Conservation (phyloP, 768 basidiomycete genomes). For the Russula abietina region DNA sequence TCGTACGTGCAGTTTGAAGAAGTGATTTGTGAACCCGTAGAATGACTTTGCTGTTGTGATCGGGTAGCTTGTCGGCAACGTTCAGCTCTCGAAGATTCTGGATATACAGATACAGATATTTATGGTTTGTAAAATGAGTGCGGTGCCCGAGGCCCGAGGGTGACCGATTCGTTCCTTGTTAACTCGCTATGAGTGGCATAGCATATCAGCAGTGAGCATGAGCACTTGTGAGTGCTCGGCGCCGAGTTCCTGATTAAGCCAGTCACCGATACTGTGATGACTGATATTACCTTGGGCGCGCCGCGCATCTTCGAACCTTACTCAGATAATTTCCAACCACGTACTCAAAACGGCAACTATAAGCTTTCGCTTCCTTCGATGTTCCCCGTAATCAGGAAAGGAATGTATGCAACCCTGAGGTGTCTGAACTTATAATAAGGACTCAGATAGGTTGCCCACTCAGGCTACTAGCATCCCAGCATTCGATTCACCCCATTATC, state of each 20-base stretch:
- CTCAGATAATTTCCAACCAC: not conserved
- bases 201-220: too few relatives aligned
- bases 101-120: not conserved
- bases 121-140: not conserved
- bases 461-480: not conserved
- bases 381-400: not conserved
- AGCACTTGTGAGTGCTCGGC: too few relatives aligned
- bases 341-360: not conserved
- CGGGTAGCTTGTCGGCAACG: not conserved
- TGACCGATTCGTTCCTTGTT: not conserved
- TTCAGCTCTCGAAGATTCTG: not conserved
- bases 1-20: not conserved
- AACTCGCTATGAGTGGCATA: too few relatives aligned
- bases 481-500: not conserved
- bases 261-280: not conserved
- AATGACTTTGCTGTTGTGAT: constrained; percentile 8
- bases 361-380: not conserved
- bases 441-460: not conserved
- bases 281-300: not conserved
- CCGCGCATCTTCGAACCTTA: not conserved
- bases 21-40: not conserved
- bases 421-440: not conserved
- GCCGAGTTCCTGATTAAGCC: too few relatives aligned
- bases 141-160: not conserved
- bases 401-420: not conserved